These are phyloP conservation scores for Hibiscus trionum DNA, from an alignment of 345 rosid genomes.

Conservation along the genomic window DNA sequence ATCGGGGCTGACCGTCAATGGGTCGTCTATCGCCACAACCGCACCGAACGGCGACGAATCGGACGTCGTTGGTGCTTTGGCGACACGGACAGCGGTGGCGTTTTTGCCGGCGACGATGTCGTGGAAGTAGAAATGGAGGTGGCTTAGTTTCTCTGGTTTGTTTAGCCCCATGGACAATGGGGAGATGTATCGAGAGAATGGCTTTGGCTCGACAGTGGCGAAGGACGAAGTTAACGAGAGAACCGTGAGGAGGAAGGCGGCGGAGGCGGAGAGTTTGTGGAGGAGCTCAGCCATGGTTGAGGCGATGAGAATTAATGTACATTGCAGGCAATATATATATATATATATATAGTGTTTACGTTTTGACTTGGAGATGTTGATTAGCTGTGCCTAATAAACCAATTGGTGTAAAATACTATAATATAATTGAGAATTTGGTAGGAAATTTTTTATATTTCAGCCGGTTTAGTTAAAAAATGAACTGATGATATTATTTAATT, in stretches of 20 bases:
- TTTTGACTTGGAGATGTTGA: not conserved
- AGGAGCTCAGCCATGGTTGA: constrained; percentile 26
- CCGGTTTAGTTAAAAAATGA: not conserved
- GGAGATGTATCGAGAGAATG: not conserved
- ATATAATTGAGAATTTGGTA: not conserved
- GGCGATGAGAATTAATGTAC: not conserved
- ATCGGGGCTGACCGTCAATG: constrained; percentile 18
- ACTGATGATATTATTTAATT: not conserved
- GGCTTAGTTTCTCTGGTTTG: constrained; percentile 28
- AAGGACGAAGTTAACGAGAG: not conserved
- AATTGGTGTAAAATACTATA: not conserved
- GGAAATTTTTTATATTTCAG: not conserved
- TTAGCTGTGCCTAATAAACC: not conserved
- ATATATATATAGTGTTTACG: not conserved
- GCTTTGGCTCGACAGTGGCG: not conserved
- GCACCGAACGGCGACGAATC: constrained; percentile 14
- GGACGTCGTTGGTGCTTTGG: constrained; percentile 15
- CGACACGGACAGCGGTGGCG: constrained; percentile 23
- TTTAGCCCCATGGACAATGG: not conserved
- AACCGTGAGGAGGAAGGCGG: not conserved
- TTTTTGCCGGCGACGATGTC: constrained; percentile 21
- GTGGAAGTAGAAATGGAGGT: constrained; percentile 35
- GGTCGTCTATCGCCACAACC: constrained; percentile 19
- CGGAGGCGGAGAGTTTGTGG: not conserved
- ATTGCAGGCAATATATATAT: no score